These are phyloP conservation scores for Streptanthus diversifolius DNA, from an alignment of 345 rosid genomes.

Conservation along the genomic window DNA sequence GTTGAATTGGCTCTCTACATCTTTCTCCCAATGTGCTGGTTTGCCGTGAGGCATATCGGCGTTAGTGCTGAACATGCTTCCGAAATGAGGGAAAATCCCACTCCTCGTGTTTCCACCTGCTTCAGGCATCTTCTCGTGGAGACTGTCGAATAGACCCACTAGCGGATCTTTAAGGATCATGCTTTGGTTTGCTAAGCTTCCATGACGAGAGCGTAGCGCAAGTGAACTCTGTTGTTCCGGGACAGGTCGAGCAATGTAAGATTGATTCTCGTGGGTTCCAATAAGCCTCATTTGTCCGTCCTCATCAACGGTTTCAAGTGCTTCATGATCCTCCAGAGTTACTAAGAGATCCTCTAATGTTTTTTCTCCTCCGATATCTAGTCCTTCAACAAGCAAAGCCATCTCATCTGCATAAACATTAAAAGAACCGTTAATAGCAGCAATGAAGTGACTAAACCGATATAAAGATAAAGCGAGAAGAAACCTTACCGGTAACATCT, in stretches of 20 bases:
- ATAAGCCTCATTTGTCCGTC: constrained; percentile 64
- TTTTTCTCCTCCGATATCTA: constrained; percentile 85
- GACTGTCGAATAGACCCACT: constrained; percentile 80
- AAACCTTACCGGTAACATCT: constrained; percentile 78
- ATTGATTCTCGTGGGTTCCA: constrained; percentile 80
- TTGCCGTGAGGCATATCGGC: constrained; percentile 49
- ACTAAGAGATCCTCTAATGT: constrained; percentile 87
- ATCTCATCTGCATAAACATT: constrained; percentile 60
- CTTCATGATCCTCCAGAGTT: constrained; percentile 62
- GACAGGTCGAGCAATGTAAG: constrained; percentile 88
- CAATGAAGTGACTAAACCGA: background rate
- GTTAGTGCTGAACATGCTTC: constrained; percentile 86
- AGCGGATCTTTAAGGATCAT: constrained; percentile 83
- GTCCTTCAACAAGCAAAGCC: constrained; percentile 96
- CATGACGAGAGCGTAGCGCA: constrained; percentile 67
- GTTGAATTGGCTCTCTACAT: constrained; percentile 58
- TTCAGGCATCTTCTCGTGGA: constrained; percentile 87
- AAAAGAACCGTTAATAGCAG: background rate
- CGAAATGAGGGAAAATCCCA: constrained; percentile 74
- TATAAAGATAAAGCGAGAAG: background rate
- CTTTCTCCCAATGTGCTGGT: constrained; percentile 69
- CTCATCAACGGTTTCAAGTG: constrained; percentile 48
- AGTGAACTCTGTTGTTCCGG: constrained; percentile 78
- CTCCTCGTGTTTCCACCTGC: constrained; percentile 74
- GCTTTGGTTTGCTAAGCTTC: constrained; percentile 69